phyloP scores from a whole-genome alignment of 352 stramenopile genomes.

The Globisporangium alternatum region DNA sequence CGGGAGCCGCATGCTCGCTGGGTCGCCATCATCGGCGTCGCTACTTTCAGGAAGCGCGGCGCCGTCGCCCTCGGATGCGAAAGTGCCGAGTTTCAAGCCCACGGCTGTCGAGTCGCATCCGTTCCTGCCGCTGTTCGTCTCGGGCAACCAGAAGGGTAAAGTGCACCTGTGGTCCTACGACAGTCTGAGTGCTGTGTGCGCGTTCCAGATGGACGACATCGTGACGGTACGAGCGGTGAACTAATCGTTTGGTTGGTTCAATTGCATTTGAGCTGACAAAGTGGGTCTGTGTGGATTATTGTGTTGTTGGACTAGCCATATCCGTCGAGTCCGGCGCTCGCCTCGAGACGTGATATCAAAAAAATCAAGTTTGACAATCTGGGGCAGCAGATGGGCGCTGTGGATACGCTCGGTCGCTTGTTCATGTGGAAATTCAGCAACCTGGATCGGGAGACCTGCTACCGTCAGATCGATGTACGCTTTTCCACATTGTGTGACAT shows the following conservation, averaged over 20 bases:
- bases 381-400: conserved; percentile 80
- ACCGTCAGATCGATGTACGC: conserved; percentile 59
- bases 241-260: conserved; percentile 1
- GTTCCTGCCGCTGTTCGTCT: conserved; percentile 77
- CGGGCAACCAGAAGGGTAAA: conserved; percentile 75
- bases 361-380: conserved; percentile 78
- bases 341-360: conserved; percentile 63
- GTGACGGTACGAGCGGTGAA: conserved; percentile 33
- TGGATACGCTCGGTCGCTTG: conserved; percentile 64
- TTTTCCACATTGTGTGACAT: background rate
- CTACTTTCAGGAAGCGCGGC: conserved; percentile 15
- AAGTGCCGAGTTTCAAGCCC: conserved; percentile 71
- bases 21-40: conserved; percentile 17
- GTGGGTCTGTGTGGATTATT: background rate
- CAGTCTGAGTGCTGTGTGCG: conserved; percentile 61
- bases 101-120: conserved; percentile 73
- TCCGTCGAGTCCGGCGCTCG: conserved; percentile 51
- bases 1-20: conserved; percentile 21
- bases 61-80: conserved; percentile 30
- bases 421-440: conserved; percentile 84
- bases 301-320: conserved; percentile 36
- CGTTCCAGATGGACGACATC: conserved; percentile 67
- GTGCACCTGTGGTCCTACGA: conserved; percentile 86
- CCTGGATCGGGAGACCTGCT: conserved; percentile 61
- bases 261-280: background rate